These are phyloP conservation scores for Jatropha podagrica DNA, from an alignment of 441 rosid genomes.

Conservation along the genomic window DNA sequence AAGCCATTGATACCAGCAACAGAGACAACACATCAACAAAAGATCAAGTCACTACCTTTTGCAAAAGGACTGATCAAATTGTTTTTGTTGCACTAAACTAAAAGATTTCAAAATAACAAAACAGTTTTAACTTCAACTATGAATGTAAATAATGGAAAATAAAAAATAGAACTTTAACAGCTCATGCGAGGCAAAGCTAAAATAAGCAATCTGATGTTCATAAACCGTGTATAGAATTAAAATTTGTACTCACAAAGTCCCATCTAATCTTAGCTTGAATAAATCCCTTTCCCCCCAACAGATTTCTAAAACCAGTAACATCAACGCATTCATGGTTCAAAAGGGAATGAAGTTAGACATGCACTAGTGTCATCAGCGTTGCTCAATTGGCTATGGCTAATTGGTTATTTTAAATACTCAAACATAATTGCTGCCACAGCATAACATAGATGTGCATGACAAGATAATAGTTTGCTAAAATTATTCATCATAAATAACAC, in stretches of 20 bases:
- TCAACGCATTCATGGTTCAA: neutral
- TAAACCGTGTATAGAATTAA: neutral
- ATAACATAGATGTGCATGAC: too few relatives aligned
- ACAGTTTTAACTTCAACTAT: neutral
- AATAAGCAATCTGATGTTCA: neutral
- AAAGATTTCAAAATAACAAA: neutral
- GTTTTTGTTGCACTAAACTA: neutral
- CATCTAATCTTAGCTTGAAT: too few relatives aligned
- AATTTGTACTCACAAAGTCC: too few relatives aligned
- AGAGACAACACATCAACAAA: neutral
- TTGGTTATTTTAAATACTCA: neutral
- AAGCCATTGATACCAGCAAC: neutral
- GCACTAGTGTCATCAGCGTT: neutral
- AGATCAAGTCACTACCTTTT: conserved; percentile 21
- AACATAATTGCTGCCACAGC: neutral
- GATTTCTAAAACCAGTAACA: neutral
- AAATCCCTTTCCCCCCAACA: too few relatives aligned
- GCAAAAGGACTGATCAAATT: conserved; percentile 5
- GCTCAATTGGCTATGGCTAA: too few relatives aligned
- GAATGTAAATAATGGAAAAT: neutral
- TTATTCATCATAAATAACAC: neutral
- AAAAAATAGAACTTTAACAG: neutral
- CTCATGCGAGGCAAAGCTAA: neutral
- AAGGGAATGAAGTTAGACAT: neutral
- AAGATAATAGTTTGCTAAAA: neutral